phyloP scores from a whole-genome alignment of 2,329 filamentous ascomycete species.

The Microdochium bolleyi region DNA sequence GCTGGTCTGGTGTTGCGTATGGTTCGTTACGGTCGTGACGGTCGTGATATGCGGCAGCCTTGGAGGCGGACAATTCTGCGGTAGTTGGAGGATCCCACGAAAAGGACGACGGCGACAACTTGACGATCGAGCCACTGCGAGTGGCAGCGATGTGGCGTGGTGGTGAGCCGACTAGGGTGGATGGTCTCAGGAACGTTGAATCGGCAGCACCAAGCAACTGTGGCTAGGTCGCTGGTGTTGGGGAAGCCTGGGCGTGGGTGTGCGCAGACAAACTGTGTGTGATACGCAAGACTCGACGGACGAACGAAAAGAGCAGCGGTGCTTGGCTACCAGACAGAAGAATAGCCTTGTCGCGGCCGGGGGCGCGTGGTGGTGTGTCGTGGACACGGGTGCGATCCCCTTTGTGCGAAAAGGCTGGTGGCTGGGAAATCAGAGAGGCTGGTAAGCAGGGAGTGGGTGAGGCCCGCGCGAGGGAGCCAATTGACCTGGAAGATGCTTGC shows the following conservation, averaged over 20 bases:
- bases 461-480: background rate
- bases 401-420: background rate
- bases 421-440: background rate
- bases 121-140: constrained; percentile 18
- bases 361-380: background rate
- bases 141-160: background rate
- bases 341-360: background rate
- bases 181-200: background rate
- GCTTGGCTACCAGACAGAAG: background rate
- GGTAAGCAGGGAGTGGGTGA: background rate
- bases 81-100: constrained; percentile 23
- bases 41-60: constrained; percentile 36
- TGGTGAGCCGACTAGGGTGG: background rate
- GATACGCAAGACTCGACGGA: background rate
- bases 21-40: constrained; percentile 46
- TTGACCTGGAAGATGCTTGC: background rate
- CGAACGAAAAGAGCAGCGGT: background rate
- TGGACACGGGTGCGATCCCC: background rate
- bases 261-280: background rate
- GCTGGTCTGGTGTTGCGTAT: constrained; percentile 26
- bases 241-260: background rate
- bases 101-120: constrained; percentile 38
- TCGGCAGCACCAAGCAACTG: background rate
- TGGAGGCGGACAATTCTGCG: constrained; percentile 38
- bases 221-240: background rate